Evolutionary conservation across 2,329 filamentous ascomycete species (phyloP), one percentile per base, ranked within the genome.

Genomic region (Aspergillus oerlinghausenensis): DNA sequence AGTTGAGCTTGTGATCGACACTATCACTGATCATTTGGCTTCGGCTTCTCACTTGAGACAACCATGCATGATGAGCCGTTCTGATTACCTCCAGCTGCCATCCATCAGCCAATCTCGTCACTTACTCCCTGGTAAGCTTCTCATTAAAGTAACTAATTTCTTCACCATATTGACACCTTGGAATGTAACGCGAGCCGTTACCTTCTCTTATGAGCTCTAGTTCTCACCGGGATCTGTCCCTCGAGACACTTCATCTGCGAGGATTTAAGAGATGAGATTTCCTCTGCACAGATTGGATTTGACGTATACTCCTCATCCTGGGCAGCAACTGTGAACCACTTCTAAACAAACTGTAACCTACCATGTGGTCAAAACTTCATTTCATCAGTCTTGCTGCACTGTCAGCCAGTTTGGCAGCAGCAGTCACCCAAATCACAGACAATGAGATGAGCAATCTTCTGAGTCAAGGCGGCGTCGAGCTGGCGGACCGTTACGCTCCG

Each of bases 371-470:
- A 3, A 47, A 26, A 7, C 11, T 23, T 23, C n/a, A 6, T 14
- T 25, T 47, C n/a, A 14, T 47, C 10, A 5, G 21, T 25, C 21
- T 47, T 32, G 57, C 60, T 11, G 42, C 51, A 5, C 54, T 68
- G 26, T 54, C 58, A 8, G 56, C 56, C 23, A 55, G 57, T 14
- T 43, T 57, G 7, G 63, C 63, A 8, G 7, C 56, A 21, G 68
- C 67, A 8, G 61, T 65, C 53, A 67, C 67, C 4, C 62, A 62
- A 10, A 68, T 70, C 51, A 63, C 55, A 38, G 60, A 65, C 47
- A 60, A 67, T 11, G 74, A 77, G 40, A 66, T 76, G 59, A 61
- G 63, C 3, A 69, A 71, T n/a, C 68, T 84, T 6, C 63, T 84
- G 7, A 71, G 75, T 23, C 60, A 74, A 50, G 67, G 63, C 11